phyloP scores from a whole-genome alignment of 305 asterid species.

The Fraxinus xanthoxyloides region DNA sequence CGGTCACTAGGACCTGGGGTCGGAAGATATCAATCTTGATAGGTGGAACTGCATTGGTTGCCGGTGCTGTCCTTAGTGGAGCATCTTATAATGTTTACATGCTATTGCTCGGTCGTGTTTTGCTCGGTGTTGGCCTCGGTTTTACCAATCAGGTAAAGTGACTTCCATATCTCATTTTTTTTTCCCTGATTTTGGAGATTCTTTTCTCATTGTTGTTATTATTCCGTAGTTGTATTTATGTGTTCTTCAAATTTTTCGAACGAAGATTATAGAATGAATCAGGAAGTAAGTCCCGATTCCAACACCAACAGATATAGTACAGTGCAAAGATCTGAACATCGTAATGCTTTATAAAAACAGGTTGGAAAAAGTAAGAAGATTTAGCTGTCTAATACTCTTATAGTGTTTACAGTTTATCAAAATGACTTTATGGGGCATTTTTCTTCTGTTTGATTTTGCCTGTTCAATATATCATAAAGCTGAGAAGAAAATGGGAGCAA shows the following conservation, averaged over 20 bases:
- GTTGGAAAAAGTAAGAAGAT: too few species aligned
- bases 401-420: too few species aligned
- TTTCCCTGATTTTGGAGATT: not conserved
- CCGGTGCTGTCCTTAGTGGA: not conserved
- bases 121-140: conserved; percentile 34
- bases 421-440: too few species aligned
- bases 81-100: not conserved
- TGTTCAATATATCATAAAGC: too few species aligned
- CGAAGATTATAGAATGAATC: not conserved
- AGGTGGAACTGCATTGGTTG: not conserved
- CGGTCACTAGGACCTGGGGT: not conserved
- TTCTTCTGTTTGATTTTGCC: too few species aligned
- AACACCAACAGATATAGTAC: not conserved
- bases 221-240: not conserved
- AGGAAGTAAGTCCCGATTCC: not conserved
- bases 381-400: too few species aligned
- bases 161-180: not conserved
- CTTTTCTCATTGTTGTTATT: not conserved
- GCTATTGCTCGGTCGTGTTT: not conserved
- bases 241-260: not conserved
- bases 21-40: not conserved
- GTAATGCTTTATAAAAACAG: not conserved
- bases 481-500: too few species aligned
- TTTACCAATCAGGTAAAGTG: conserved; percentile 39
- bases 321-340: not conserved